phyloP scores from a whole-genome alignment of 176 grass and related monocot genomes.

The Aegilops speltoides region DNA sequence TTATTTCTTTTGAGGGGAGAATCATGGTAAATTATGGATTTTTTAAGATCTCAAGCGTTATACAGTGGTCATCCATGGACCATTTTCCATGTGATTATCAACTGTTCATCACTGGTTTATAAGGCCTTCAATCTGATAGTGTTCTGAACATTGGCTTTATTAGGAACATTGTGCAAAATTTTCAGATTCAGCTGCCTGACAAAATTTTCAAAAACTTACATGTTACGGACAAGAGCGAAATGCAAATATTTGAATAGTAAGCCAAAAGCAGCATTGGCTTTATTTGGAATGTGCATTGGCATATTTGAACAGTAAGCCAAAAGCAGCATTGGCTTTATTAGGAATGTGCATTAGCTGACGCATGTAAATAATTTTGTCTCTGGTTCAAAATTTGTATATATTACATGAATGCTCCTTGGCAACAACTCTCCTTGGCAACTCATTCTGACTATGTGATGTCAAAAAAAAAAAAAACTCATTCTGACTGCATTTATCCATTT shows the following conservation, averaged over 20 bases:
- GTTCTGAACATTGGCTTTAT: neutral
- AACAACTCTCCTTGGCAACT: too few species aligned
- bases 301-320: too few species aligned
- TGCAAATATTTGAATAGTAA: too few species aligned
- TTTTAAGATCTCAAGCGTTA: neutral
- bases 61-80: neutral
- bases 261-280: too few species aligned
- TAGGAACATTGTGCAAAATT: neutral
- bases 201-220: too few species aligned
- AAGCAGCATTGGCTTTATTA: neutral
- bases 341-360: neutral
- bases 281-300: too few species aligned
- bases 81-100: neutral
- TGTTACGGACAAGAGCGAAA: too few species aligned
- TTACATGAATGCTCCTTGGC: neutral
- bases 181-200: too few species aligned
- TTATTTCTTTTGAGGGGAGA: neutral
- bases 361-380: neutral
- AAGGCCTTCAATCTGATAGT: neutral
- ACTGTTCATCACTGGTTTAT: neutral
- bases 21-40: neutral
- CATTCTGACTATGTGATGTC: too few species aligned
- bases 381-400: neutral
- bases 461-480: too few species aligned
- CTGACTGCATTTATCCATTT: neutral